Percentiles rank a stretch among this genome's conserved stretches.
Evolutionary conservation across 768 basidiomycete species (phyloP).

Genomic region (Boletus reticuloceps): DNA sequence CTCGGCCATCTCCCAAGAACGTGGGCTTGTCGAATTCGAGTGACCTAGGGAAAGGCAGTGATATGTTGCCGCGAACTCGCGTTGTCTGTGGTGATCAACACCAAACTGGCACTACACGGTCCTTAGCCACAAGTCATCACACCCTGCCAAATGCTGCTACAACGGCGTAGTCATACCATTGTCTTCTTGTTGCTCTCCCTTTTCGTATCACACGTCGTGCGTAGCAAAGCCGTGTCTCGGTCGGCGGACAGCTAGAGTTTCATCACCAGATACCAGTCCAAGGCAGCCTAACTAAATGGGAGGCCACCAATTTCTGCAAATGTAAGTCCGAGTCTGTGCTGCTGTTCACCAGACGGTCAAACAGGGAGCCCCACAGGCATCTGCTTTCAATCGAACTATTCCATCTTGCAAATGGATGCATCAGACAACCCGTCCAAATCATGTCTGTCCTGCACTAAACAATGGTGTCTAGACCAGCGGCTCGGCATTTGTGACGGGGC

Average conservation of each 20-base stretch:
- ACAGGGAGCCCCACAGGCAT: slow-evolving; percentile 56
- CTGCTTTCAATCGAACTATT: slow-evolving; percentile 85
- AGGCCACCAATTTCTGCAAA: slow-evolving; percentile 90
- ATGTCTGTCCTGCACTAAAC: slow-evolving; percentile 89
- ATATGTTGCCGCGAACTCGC: slow-evolving; percentile 9
- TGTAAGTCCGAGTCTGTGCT: slow-evolving; percentile 42
- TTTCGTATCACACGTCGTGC: slow-evolving; percentile 22
- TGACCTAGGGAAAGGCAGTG: background rate
- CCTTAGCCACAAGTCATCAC: slow-evolving; percentile 15
- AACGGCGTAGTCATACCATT: slow-evolving; percentile 7
- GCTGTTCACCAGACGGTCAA: background rate
- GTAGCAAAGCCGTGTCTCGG: slow-evolving; percentile 14
- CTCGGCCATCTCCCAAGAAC: slow-evolving; percentile 60
- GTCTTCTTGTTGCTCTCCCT: slow-evolving; percentile 18
- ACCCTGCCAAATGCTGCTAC: slow-evolving; percentile 11
- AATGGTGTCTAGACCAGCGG: slow-evolving; percentile 94
- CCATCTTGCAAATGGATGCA: slow-evolving; percentile 75
- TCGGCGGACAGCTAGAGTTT: slow-evolving; percentile 10
- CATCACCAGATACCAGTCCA: slow-evolving; percentile 36
- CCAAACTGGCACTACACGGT: background rate
- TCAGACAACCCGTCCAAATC: slow-evolving; percentile 87
- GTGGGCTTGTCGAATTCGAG: slow-evolving; percentile 8
- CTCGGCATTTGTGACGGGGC: slow-evolving; percentile 80
- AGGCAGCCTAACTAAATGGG: slow-evolving; percentile 69
- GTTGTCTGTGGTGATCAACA: slow-evolving; percentile 1